These are phyloP conservation scores for Eucalyptus grandis DNA, from an alignment of 345 rosid genomes.

Conservation along the genomic window DNA sequence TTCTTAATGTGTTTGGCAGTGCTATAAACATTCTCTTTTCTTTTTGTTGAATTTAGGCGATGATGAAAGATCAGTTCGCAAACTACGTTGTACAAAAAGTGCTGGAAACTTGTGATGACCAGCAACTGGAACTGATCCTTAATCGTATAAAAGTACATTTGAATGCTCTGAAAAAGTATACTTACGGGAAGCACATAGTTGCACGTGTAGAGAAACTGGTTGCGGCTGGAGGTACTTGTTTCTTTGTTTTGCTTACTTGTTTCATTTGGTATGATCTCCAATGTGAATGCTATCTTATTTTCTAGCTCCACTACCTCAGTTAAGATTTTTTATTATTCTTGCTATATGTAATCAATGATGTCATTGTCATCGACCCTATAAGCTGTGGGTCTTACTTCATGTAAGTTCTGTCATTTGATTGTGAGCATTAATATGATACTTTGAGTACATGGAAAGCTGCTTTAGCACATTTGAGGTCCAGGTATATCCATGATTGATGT, in stretches of 20 bases:
- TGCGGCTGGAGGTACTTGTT: conserved; percentile 76
- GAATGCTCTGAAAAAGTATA: conserved; percentile 83
- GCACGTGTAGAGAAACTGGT: conserved; percentile 96
- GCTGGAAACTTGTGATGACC: conserved; percentile 93
- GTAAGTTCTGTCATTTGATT: background rate
- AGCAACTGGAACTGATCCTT: conserved; percentile 72
- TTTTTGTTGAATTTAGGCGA: conserved; percentile 36
- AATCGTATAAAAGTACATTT: conserved; percentile 83
- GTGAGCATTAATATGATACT: background rate
- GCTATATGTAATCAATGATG: background rate
- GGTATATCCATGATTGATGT: background rate
- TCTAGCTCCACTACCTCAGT: background rate
- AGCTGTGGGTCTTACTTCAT: background rate
- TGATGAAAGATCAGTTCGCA: conserved; percentile 99
- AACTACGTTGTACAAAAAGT: conserved; percentile 98
- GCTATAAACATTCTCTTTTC: background rate
- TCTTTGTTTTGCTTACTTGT: background rate
- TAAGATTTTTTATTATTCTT: background rate
- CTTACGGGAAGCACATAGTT: conserved; percentile 96
- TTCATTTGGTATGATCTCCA: background rate
- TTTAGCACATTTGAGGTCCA: background rate
- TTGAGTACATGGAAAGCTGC: background rate
- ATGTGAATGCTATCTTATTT: background rate
- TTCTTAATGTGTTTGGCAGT: background rate
- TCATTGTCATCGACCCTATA: background rate